Conservation (phyloP, 2,329 filamentous ascomycete genomes). For the Tolypocladium amazonense region DNA sequence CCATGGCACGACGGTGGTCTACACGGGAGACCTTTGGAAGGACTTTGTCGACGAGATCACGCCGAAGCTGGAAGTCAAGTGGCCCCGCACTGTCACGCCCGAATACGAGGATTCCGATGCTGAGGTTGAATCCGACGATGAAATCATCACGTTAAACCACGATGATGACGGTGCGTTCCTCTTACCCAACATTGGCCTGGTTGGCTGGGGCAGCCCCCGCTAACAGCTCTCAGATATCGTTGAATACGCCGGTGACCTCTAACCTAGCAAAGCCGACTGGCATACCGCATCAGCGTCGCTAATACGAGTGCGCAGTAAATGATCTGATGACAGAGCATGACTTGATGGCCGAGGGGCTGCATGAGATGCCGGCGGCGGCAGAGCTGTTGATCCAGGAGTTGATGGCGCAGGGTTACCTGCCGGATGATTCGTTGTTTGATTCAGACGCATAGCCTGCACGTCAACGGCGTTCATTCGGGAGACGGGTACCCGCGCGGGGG, state of each 20-base stretch:
- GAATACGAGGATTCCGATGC: conserved; percentile 7
- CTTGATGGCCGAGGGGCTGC: not conserved
- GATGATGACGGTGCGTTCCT: not conserved
- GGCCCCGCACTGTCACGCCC: conserved; percentile 2
- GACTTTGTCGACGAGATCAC: conserved; percentile 21
- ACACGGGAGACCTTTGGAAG: conserved; percentile 24
- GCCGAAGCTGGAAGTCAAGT: conserved; percentile 6
- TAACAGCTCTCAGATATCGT: not conserved
- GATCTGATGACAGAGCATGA: not conserved
- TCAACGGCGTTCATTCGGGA: too few relatives aligned
- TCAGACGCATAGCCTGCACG: not conserved
- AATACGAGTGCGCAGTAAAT: not conserved
- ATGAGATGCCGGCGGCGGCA: conserved; percentile 8
- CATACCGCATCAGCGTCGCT: not conserved
- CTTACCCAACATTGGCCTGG: too few relatives aligned
- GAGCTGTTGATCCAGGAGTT: conserved; percentile 15
- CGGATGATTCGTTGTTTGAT: not conserved
- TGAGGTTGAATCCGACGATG: not conserved
- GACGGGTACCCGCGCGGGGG: too few relatives aligned
- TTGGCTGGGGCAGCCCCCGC: not conserved
- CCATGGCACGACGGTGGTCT: conserved; percentile 6
- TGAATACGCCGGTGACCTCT: not conserved
- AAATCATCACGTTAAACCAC: not conserved
- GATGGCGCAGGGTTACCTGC: conserved; percentile 1
- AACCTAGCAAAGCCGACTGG: not conserved